Evolutionary conservation across 257 asterid species (phyloP), one percentile per base, ranked within the genome.

Genomic region (Nemophila menziesii): DNA sequence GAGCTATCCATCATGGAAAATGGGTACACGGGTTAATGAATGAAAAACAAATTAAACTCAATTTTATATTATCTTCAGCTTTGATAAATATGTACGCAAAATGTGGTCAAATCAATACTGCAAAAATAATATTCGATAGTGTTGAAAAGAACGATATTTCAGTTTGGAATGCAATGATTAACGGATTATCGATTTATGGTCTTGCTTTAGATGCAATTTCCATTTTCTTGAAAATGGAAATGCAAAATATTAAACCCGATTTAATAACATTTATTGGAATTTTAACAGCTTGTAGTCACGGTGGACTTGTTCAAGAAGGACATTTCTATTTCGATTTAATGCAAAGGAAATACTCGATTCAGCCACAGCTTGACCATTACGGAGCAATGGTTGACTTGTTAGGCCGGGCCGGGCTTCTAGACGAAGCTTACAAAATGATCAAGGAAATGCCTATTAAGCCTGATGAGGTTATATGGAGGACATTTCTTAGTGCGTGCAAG

Each of bases 311-410:
- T 40, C 79, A 71, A 51, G 51, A 79, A 69, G 93, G 92, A 24
- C 73, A 55, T 8, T 47, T 43, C 36, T 70, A 73, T 55, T 85
- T 80, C 40, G 48, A 69, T 60, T 51, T 69, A 20, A 80, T 85
- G 95, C 64, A 67, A 66, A 71, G 39, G 19, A 19, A 15, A 7
- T 78, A 55, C 57, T 62, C 54, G 17, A 71, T 80, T 43, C 62
- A 46, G 49, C 95, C 94, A 15, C 76, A 80, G 46, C 76, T 78
- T 44, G 92, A 75, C 76, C 95, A 85, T 48, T 80, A 73, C 45
- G 95, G 93, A 22, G 74, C 92, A 29, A 79, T 79, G 94, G 74
- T 79, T 51, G 94, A 79, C 63, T 65, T 79, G 18, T 62, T 76
- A 5, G 80, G 72, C 34, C 72, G 94, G 56, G 89, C 86, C 39